Percentiles rank a stretch among this genome's conserved stretches.
phyloP scores from a whole-genome alignment of 805 yeast species.

The Metschnikowia noctiluminum region DNA sequence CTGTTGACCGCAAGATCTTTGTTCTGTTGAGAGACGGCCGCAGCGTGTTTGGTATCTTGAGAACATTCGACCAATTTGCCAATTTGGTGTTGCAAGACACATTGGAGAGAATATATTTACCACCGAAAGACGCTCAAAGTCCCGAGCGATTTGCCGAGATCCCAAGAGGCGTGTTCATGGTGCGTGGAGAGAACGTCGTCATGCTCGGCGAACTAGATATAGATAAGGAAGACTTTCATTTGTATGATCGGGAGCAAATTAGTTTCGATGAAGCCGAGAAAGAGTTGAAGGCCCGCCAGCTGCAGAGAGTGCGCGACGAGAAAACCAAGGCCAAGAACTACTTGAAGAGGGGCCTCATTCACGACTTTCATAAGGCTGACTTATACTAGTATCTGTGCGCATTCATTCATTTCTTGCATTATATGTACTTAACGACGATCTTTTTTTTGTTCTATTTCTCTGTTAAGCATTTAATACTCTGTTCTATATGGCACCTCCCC shows the following conservation, averaged over 20 bases:
- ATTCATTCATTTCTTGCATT: slow-evolving; percentile 15
- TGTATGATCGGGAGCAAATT: slow-evolving; percentile 53
- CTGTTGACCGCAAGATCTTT: slow-evolving; percentile 78
- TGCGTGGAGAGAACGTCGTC: slow-evolving; percentile 95
- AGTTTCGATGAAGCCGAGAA: slow-evolving; percentile 60
- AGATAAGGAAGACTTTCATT: slow-evolving; percentile 73
- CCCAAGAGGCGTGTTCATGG: slow-evolving; percentile 76
- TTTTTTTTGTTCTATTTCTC: background rate
- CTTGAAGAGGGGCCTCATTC: slow-evolving; percentile 53
- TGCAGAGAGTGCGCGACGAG: slow-evolving; percentile 37
- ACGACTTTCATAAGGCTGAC: slow-evolving; percentile 55
- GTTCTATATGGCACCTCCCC: too few species aligned
- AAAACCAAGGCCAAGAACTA: slow-evolving; percentile 45
- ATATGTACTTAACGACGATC: slow-evolving; percentile 12
- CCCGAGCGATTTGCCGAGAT: slow-evolving; percentile 64
- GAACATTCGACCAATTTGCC: slow-evolving; percentile 95
- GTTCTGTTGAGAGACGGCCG: slow-evolving; percentile 89
- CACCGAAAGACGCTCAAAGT: slow-evolving; percentile 34
- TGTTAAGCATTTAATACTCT: too few species aligned
- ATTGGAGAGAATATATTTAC: slow-evolving; percentile 74
- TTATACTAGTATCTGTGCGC: slow-evolving; percentile 38
- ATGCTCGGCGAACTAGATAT: slow-evolving; percentile 92
- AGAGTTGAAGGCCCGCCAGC: slow-evolving; percentile 31
- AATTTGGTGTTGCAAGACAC: slow-evolving; percentile 91
- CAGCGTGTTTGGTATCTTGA: slow-evolving; percentile 78